Evolutionary conservation across 441 rosid genomes (phyloP).

Genomic region (Sinapis alba): DNA sequence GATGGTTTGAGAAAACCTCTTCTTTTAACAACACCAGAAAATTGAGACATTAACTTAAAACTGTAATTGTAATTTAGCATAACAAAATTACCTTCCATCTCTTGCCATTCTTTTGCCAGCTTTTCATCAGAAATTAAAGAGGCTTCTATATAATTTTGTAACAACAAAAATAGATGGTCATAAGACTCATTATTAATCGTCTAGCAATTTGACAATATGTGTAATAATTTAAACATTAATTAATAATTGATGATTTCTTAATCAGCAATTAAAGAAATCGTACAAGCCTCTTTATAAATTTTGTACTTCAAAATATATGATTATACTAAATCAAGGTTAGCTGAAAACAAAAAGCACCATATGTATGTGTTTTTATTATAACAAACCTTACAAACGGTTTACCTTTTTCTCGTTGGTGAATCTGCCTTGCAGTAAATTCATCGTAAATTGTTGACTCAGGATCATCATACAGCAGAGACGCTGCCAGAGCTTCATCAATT

Average conservation of each 20-base stretch:
- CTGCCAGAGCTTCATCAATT: slow-evolving; percentile 23
- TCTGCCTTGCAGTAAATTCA: background rate
- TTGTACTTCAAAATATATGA: background rate
- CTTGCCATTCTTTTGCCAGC: slow-evolving; percentile 23
- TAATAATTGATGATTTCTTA: background rate
- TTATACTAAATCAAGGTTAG: background rate
- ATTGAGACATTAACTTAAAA: background rate
- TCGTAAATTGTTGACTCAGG: background rate
- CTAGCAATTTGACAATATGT: background rate
- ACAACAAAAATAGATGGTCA: background rate
- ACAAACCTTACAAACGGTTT: background rate
- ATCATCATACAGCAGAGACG: background rate
- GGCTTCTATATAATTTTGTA: background rate
- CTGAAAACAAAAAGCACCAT: background rate
- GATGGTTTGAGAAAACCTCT: background rate
- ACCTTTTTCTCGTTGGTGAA: slow-evolving; percentile 25
- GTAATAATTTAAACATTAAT: background rate
- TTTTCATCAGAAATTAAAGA: slow-evolving; percentile 6
- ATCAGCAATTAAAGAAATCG: background rate
- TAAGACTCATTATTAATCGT: slow-evolving; percentile 1
- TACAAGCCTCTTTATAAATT: background rate
- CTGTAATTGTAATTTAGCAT: background rate
- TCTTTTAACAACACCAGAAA: background rate
- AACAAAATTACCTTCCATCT: slow-evolving; percentile 18
- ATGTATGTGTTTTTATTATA: background rate